Conservation (phyloP, 805 yeast genomes). For the Yarrowia porcina region DNA sequence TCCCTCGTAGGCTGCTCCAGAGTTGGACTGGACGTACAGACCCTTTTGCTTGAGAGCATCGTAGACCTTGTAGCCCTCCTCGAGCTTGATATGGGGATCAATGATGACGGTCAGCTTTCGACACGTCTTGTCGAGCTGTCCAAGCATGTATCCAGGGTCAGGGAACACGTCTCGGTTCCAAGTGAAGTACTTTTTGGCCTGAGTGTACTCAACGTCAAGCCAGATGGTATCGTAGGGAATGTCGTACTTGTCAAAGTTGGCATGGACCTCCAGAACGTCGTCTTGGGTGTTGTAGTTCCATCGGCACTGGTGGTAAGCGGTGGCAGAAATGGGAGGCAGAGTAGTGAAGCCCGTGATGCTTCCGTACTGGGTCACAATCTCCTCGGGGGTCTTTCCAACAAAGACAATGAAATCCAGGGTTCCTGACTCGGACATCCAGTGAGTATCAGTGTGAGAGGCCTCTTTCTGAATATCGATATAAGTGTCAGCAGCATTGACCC, state of each 20-base stretch:
- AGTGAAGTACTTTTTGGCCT: constrained; percentile 81
- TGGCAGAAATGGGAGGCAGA: constrained; percentile 71
- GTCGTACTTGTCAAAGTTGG: constrained; percentile 63
- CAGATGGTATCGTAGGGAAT: constrained; percentile 91
- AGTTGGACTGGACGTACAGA: constrained; percentile 48
- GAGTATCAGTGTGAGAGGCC: constrained; percentile 48
- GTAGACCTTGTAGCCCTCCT: constrained; percentile 58
- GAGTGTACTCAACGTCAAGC: constrained; percentile 93
- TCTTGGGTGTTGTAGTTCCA: constrained; percentile 93
- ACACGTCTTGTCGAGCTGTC: constrained; percentile 62
- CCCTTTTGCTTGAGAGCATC: constrained; percentile 45
- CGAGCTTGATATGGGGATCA: constrained; percentile 83
- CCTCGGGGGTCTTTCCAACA: constrained; percentile 55
- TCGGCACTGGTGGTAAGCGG: constrained; percentile 94
- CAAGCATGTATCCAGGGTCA: constrained; percentile 66
- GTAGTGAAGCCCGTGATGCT: constrained; percentile 66
- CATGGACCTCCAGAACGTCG: constrained; percentile 73
- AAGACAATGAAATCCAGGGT: constrained; percentile 69
- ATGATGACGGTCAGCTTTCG: constrained; percentile 79
- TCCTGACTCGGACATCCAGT: constrained; percentile 95
- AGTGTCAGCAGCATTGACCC: constrained; percentile 93
- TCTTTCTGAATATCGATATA: constrained; percentile 63
- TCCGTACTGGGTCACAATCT: constrained; percentile 60
- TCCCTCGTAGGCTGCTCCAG: constrained; percentile 60
- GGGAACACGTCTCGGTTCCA: constrained; percentile 80